phyloP scores from a whole-genome alignment of 768 basidiomycete species.

The Cystobasidium onofrii region DNA sequence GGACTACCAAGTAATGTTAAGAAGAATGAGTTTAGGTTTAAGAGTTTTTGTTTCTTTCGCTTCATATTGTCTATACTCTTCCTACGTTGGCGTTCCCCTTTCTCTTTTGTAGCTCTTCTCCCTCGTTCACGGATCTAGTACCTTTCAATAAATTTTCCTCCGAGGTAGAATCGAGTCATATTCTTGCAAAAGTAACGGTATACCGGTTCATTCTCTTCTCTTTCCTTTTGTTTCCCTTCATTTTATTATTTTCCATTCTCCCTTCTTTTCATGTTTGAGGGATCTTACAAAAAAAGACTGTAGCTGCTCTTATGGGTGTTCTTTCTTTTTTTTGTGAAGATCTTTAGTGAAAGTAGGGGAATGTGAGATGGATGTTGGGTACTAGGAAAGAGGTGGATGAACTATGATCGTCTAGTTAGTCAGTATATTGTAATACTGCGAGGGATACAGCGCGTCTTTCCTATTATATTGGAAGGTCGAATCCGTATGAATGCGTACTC shows the following conservation, averaged over 20 bases:
- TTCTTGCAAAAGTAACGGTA: conserved; percentile 16
- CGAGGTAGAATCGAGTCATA: conserved; percentile 32
- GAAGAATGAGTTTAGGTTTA: too few relatives aligned
- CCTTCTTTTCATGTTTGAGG: too few relatives aligned
- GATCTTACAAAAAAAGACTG: too few relatives aligned
- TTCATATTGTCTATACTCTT: too few relatives aligned
- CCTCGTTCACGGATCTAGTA: neutral
- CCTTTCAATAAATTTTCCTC: neutral
- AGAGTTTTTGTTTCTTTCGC: too few relatives aligned
- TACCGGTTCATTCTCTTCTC: neutral
- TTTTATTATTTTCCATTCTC: too few relatives aligned
- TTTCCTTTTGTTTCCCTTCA: neutral
- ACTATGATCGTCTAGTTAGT: neutral
- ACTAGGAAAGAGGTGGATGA: neutral
- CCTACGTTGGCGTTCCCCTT: too few relatives aligned
- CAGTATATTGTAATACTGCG: neutral
- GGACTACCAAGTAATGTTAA: too few relatives aligned
- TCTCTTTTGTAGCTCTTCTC: neutral
- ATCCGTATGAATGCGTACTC: neutral
- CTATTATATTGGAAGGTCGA: neutral
- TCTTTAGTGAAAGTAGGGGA: neutral
- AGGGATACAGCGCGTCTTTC: neutral
- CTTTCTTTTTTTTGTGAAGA: neutral
- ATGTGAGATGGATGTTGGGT: neutral
- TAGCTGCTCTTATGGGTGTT: neutral